These are phyloP conservation scores for Ligustrum vulgare DNA, from an alignment of 257 asterid genomes.

Conservation along the genomic window DNA sequence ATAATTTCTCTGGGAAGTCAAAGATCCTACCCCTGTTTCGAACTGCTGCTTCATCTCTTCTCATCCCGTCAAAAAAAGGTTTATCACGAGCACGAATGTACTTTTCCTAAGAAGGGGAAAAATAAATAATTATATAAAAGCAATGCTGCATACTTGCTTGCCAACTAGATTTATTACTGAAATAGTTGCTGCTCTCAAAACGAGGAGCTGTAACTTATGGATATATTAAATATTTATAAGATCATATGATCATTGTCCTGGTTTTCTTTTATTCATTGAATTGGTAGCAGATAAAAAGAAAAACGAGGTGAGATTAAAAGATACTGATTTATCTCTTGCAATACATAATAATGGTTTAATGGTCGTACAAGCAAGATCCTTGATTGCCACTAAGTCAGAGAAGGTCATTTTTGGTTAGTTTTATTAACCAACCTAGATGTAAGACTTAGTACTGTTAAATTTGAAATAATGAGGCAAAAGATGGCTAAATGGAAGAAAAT, in stretches of 20 bases:
- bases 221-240: constrained; percentile 1
- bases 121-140: constrained; percentile 5
- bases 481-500: neutral
- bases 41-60: constrained; percentile 56
- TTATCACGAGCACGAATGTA: constrained; percentile 64
- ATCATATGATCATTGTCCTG: neutral
- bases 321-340: neutral
- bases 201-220: neutral
- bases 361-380: neutral
- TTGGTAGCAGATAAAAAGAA: constrained; percentile 1
- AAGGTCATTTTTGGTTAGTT: neutral
- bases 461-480: neutral
- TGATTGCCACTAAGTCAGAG: neutral
- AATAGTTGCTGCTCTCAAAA: neutral
- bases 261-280: neutral
- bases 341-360: neutral
- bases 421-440: neutral
- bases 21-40: constrained; percentile 37
- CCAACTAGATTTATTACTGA: neutral
- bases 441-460: neutral
- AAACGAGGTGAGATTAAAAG: neutral
- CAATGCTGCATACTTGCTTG: neutral
- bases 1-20: constrained; percentile 39
- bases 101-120: constrained; percentile 36
- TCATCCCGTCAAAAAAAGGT: constrained; percentile 67